Percentiles rank a stretch among this genome's conserved stretches.
These are phyloP conservation scores for Larix kaempferi DNA, from an alignment of 75 land plant genomes.

Conservation along the genomic window DNA sequence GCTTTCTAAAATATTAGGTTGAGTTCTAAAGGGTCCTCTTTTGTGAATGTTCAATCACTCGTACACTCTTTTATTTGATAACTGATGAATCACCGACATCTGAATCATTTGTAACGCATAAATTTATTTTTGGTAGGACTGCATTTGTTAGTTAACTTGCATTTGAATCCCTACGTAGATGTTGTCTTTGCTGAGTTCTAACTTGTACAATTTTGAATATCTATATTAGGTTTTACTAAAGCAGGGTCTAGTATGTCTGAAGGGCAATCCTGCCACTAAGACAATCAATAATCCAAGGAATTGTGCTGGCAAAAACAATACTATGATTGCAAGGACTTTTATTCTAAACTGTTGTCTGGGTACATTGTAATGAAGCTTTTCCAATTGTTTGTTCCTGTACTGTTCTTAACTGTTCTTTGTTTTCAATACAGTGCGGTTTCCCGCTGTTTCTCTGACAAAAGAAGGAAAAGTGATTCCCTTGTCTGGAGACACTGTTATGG, in stretches of 20 bases:
- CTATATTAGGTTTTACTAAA: background rate
- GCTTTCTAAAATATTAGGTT: background rate
- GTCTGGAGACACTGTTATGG: slow-evolving; percentile 21
- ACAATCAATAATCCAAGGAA: background rate
- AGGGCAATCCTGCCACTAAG: background rate
- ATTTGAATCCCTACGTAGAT: background rate
- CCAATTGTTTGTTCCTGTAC: background rate
- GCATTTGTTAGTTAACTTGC: background rate
- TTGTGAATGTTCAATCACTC: background rate
- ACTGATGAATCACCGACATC: background rate
- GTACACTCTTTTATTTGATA: background rate
- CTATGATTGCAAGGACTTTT: background rate
- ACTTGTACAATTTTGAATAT: background rate
- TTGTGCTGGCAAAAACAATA: background rate
- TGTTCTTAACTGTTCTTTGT: background rate
- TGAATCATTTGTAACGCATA: too few species aligned
- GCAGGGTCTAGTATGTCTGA: background rate
- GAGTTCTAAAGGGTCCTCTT: background rate
- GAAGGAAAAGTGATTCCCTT: slow-evolving; percentile 67
- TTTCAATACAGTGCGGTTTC: slow-evolving; percentile 65
- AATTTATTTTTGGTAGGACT: too few species aligned
- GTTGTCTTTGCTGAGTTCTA: background rate
- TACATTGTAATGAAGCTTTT: background rate
- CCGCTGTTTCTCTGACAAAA: slow-evolving; percentile 69
- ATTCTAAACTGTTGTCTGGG: background rate